Percentiles rank a stretch among this genome's conserved stretches.
Conservation (phyloP, 1,284 basidiomycete species). For the Rhodotorula sp. region DNA sequence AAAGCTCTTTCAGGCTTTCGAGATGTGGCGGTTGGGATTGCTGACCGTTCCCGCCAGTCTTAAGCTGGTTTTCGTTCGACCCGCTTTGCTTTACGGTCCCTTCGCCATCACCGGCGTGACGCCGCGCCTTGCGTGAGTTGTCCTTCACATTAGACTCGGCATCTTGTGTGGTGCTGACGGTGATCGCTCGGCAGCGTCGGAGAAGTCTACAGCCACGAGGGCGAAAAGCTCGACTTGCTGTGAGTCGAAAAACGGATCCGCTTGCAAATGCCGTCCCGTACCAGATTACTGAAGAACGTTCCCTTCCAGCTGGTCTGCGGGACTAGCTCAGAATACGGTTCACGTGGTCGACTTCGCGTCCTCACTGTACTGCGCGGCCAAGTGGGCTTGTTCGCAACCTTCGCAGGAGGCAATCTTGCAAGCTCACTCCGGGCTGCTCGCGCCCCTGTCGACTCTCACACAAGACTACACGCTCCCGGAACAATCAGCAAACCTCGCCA, state of each 20-base stretch:
- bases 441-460: conserved; percentile 9
- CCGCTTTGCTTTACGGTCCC: conserved; percentile 24
- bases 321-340: conserved; percentile 28
- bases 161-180: background rate
- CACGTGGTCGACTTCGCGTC: conserved; percentile 23
- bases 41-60: conserved; percentile 4
- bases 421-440: conserved; percentile 10
- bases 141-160: background rate
- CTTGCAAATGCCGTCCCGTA: too few species aligned
- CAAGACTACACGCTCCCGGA: background rate
- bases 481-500: background rate
- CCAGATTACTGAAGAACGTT: too few species aligned
- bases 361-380: conserved; percentile 6
- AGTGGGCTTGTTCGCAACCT: conserved; percentile 16
- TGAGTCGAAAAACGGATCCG: background rate
- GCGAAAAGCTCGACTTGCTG: conserved; percentile 37
- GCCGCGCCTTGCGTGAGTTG: conserved; percentile 11
- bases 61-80: conserved; percentile 32
- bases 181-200: conserved; percentile 1
- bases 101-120: conserved; percentile 25
- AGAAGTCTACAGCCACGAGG: conserved; percentile 28
- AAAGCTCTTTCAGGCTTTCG: too few species aligned
- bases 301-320: conserved; percentile 18
- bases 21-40: background rate
- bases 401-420: conserved; percentile 4